These are phyloP conservation scores for Blastocystis sp. DNA, from an alignment of 352 stramenopile species.

Conservation along the genomic window DNA sequence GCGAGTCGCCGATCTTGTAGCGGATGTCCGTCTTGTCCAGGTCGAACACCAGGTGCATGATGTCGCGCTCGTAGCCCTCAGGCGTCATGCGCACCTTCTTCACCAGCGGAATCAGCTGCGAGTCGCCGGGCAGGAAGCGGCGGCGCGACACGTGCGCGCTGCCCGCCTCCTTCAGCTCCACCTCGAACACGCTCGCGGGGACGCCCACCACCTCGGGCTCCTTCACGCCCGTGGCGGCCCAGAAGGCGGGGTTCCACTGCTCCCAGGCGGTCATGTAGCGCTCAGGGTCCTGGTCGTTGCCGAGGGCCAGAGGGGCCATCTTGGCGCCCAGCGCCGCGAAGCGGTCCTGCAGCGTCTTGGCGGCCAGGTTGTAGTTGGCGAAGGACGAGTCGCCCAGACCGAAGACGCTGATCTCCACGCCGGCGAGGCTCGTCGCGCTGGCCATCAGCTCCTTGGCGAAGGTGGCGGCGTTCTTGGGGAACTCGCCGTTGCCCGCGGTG, in stretches of 20 bases:
- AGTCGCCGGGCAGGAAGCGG: slow-evolving; percentile 77
- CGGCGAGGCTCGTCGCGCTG: slow-evolving; percentile 74
- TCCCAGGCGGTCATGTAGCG: slow-evolving; percentile 49
- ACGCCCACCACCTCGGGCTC: slow-evolving; percentile 25
- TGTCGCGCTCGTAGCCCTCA: slow-evolving; percentile 80
- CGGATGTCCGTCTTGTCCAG: slow-evolving; percentile 79
- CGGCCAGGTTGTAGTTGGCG: slow-evolving; percentile 81
- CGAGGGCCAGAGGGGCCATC: background rate
- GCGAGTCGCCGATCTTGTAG: slow-evolving; percentile 81
- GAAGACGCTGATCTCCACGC: slow-evolving; percentile 78
- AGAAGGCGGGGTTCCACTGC: slow-evolving; percentile 5
- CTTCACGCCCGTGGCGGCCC: slow-evolving; percentile 25
- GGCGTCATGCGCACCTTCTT: slow-evolving; percentile 82
- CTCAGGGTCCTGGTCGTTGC: slow-evolving; percentile 46
- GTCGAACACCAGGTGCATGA: slow-evolving; percentile 84
- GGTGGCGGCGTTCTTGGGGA: slow-evolving; percentile 79
- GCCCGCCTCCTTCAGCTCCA: slow-evolving; percentile 72
- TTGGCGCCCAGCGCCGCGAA: slow-evolving; percentile 79
- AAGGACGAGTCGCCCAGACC: slow-evolving; percentile 79
- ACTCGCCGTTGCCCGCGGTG: slow-evolving; percentile 79
- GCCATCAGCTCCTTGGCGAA: slow-evolving; percentile 78
- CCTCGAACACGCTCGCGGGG: slow-evolving; percentile 75
- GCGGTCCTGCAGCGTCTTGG: slow-evolving; percentile 77
- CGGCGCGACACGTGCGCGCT: slow-evolving; percentile 72
- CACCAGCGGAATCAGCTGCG: slow-evolving; percentile 77